phyloP scores from a whole-genome alignment of 345 rosid species.

The Populus alba region DNA sequence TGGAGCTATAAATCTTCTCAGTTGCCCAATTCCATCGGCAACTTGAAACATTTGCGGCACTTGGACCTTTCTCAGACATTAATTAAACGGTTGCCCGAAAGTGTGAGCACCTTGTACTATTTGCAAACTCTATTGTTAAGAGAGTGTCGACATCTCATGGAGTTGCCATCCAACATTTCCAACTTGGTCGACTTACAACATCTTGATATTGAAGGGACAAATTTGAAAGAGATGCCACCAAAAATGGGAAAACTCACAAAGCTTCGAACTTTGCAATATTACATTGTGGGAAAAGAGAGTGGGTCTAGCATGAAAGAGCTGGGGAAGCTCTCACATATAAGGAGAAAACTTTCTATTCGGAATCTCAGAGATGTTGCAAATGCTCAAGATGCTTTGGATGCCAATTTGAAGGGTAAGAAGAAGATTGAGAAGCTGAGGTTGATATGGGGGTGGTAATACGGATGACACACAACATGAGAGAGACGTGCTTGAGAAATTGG shows the following conservation, averaged over 20 bases:
- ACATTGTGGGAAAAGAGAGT: neutral
- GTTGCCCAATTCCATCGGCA: slow-evolving; percentile 5
- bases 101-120: neutral
- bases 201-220: slow-evolving; percentile 1
- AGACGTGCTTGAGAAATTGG: neutral
- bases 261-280: neutral
- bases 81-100: slow-evolving; percentile 1
- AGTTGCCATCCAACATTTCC: neutral
- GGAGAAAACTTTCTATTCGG: neutral
- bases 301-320: neutral
- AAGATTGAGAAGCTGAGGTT: neutral
- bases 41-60: slow-evolving; percentile 3
- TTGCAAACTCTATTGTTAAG: neutral
- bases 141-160: neutral
- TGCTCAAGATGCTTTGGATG: neutral
- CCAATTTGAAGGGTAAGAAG: neutral
- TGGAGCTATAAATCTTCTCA: neutral
- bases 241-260: neutral
- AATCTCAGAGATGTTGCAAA: neutral
- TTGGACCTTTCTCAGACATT: neutral
- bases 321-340: neutral
- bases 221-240: neutral
- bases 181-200: neutral
- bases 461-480: neutral
- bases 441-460: neutral